phyloP scores from a whole-genome alignment of 495 filamentous ascomycete genomes.

The Podospora sp. region DNA sequence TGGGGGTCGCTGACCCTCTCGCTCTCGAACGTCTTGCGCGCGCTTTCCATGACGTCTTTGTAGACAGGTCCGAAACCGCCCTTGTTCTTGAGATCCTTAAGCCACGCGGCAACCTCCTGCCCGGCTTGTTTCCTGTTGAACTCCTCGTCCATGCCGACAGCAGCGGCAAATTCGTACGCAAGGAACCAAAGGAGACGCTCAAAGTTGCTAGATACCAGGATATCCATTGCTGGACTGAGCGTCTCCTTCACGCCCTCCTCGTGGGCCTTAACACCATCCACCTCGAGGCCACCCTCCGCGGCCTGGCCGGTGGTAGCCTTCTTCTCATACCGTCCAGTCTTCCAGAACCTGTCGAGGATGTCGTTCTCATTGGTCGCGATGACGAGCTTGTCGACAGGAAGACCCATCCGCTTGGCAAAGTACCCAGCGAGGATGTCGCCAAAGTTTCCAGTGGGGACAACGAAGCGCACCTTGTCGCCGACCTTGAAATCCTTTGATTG shows the following conservation, averaged over 20 bases:
- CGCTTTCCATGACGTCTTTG: slow-evolving; percentile 63
- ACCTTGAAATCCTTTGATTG: slow-evolving; percentile 52
- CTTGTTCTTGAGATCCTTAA: slow-evolving; percentile 69
- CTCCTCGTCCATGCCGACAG: slow-evolving; percentile 57
- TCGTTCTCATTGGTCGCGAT: slow-evolving; percentile 94
- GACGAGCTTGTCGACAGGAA: slow-evolving; percentile 80
- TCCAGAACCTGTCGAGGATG: slow-evolving; percentile 83
- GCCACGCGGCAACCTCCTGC: slow-evolving; percentile 70
- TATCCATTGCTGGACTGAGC: slow-evolving; percentile 73
- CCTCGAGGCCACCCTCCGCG: slow-evolving; percentile 58
- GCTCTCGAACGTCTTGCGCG: slow-evolving; percentile 70
- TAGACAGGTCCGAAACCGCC: slow-evolving; percentile 80
- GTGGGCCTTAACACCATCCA: slow-evolving; percentile 68
- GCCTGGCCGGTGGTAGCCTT: slow-evolving; percentile 57
- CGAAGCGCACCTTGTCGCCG: slow-evolving; percentile 69
- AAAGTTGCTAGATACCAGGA: slow-evolving; percentile 92
- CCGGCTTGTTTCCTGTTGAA: slow-evolving; percentile 63
- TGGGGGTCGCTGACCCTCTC: slow-evolving; percentile 80
- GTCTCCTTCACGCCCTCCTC: slow-evolving; percentile 58
- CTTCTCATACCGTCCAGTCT: slow-evolving; percentile 81
- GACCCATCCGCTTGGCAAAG: slow-evolving; percentile 88
- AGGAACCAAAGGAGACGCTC: slow-evolving; percentile 96
- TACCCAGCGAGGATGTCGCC: slow-evolving; percentile 67
- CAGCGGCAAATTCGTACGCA: slow-evolving; percentile 62
- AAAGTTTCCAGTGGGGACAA: slow-evolving; percentile 93